Evolutionary conservation across 805 yeast genomes (phyloP), one percentile per base, ranked within the genome.

Genomic region (Wickerhamiella slavikovae): DNA sequence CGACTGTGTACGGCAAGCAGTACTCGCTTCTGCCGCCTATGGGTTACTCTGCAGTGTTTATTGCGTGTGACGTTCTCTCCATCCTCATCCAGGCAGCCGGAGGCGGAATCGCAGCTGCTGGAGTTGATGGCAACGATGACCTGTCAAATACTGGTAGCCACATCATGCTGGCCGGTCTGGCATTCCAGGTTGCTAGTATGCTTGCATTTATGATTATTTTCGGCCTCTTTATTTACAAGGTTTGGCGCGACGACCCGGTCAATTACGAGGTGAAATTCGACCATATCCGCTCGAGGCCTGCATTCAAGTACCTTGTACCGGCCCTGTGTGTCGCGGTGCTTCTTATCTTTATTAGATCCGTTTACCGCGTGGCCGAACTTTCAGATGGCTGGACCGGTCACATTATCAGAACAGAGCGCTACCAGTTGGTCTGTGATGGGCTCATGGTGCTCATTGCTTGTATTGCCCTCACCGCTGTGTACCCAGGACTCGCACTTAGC

Each of bases 141-240:
- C 4, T 13, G 5, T 14, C 14, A 9, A 14, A 16, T 8, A 24
- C 31, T 2, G 82, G 82, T 9, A 57, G 72, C 1, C 55, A 67
- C 38, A 49, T 72, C 22, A 73, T 78, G 70, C 62, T 76, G 29
- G 80, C 63, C 2, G 93, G 93, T 8, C 55, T 79, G 27, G 72
- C 70, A 0, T 58, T 72, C 40, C 92, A 79, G 50, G 80, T 76
- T 6, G 50, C 62, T 4, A 62, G 78, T 5, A 75, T 79, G 72
- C 40, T 62, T 3, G 30, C 69, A 1, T 79, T 75, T 47, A 45
- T 69, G 22, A 17, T 49, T 4, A 52, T 74, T 11, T 60, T 64
- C 54, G 43, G 48, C 24, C 55, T 57, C 30, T 67, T 74, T 12
- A n/a, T 11, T 18, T 33, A 28, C 19, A 16, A 20, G 3, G 22